These are phyloP conservation scores for Beauveria bassiana DNA, from an alignment of 2,329 filamentous ascomycete genomes.

Conservation along the genomic window DNA sequence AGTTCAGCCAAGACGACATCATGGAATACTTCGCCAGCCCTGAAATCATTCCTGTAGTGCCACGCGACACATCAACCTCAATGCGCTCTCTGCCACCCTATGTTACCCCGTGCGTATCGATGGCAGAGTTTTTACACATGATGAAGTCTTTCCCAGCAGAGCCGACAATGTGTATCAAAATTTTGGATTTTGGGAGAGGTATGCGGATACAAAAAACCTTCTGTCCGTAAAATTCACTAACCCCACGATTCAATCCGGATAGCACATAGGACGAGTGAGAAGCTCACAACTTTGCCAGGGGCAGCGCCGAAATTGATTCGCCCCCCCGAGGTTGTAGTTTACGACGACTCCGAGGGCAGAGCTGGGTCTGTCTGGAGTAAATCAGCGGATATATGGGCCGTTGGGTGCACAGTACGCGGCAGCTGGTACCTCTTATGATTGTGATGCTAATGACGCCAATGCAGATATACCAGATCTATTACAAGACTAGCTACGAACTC, in stretches of 20 bases:
- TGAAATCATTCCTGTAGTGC: background rate
- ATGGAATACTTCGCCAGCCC: background rate
- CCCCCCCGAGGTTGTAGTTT: background rate
- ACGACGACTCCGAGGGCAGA: background rate
- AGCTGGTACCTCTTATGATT: background rate
- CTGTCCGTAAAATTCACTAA: background rate
- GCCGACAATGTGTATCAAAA: background rate
- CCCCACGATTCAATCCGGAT: background rate
- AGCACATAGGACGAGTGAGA: background rate
- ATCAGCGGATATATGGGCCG: background rate
- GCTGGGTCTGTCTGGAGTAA: background rate
- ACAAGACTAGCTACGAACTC: background rate
- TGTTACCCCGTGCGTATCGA: background rate
- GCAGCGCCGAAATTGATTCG: background rate
- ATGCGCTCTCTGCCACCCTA: background rate
- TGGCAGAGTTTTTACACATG: background rate
- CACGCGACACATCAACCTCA: background rate
- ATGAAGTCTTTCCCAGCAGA: background rate
- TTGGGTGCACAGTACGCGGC: background rate
- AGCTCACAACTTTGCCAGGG: background rate
- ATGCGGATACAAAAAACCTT: background rate
- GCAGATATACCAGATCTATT: background rate
- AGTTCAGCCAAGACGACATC: background rate
- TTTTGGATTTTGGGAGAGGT: conserved; percentile 3
- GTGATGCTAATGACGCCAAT: background rate